Conservation (phyloP, 2,329 filamentous ascomycete species). For the Dendryphion nanum region DNA sequence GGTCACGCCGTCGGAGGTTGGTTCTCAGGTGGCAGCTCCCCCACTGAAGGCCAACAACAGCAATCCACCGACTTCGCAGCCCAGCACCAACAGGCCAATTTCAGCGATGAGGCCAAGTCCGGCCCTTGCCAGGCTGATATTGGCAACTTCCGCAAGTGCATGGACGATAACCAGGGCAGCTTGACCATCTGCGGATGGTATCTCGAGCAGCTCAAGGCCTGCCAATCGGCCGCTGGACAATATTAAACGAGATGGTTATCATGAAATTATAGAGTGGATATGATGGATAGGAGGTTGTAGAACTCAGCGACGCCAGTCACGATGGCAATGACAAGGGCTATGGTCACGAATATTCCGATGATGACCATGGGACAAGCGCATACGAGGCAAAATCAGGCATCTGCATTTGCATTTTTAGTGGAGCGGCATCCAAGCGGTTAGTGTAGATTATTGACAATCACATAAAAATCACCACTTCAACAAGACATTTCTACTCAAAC, state of each 20-base stretch:
- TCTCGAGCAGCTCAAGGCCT: slow-evolving; percentile 78
- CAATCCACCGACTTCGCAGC: slow-evolving; percentile 25
- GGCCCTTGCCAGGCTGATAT: slow-evolving; percentile 71
- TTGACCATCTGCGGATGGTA: slow-evolving; percentile 98
- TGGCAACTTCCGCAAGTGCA: slow-evolving; percentile 86
- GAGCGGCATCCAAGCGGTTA: neutral
- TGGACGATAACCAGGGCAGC: slow-evolving; percentile 92
- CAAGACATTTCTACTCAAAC: too few species aligned
- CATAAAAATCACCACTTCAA: neutral
- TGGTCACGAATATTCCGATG: too few species aligned
- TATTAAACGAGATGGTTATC: slow-evolving; percentile 39
- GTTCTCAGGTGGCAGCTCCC: slow-evolving; percentile 68
- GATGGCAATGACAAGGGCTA: neutral
- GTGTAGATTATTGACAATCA: slow-evolving; percentile 2
- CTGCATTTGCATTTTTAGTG: slow-evolving; percentile 3
- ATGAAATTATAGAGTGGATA: neutral
- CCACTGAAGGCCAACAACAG: slow-evolving; percentile 47
- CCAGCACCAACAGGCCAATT: slow-evolving; percentile 47
- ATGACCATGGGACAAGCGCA: neutral
- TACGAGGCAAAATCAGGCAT: slow-evolving; percentile 1
- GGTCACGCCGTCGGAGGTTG: slow-evolving; percentile 90
- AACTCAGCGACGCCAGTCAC: neutral
- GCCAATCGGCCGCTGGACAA: slow-evolving; percentile 47
- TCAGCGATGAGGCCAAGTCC: slow-evolving; percentile 35
- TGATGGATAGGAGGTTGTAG: neutral